Conservation (phyloP, 2,329 filamentous ascomycete genomes). For the Hymenoscyphus fraxineus region DNA sequence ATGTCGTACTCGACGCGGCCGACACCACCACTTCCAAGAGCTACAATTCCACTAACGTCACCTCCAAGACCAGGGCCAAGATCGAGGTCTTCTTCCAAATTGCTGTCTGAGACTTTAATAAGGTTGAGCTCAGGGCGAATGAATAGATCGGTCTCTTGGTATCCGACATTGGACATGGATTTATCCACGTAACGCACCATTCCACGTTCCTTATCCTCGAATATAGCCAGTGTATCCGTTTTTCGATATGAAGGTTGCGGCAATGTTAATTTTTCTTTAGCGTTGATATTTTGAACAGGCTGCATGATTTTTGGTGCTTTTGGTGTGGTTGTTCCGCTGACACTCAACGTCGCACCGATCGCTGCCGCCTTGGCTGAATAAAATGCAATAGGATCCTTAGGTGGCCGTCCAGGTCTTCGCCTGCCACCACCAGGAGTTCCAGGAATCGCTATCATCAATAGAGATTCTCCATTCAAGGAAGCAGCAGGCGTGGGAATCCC, state of each 20-base stretch:
- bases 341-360: slow-evolving; percentile 20
- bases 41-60: slow-evolving; percentile 55
- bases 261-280: slow-evolving; percentile 74
- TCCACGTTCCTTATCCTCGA: slow-evolving; percentile 80
- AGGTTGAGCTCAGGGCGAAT: slow-evolving; percentile 71
- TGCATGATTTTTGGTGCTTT: slow-evolving; percentile 65
- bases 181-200: slow-evolving; percentile 92
- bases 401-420: slow-evolving; percentile 60
- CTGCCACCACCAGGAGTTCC: slow-evolving; percentile 42
- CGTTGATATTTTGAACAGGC: slow-evolving; percentile 62
- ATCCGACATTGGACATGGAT: slow-evolving; percentile 92
- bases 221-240: slow-evolving; percentile 74
- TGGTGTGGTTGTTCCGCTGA: slow-evolving; percentile 33
- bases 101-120: slow-evolving; percentile 58
- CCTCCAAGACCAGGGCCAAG: slow-evolving; percentile 43
- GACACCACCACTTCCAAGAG: slow-evolving; percentile 50
- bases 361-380: slow-evolving; percentile 48
- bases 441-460: slow-evolving; percentile 34
- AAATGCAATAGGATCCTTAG: slow-evolving; percentile 57
- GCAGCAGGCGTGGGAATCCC: slow-evolving; percentile 23
- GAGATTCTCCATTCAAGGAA: slow-evolving; percentile 25
- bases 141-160: slow-evolving; percentile 91
- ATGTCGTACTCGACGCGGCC: slow-evolving; percentile 97
- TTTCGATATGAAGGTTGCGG: slow-evolving; percentile 72
- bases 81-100: slow-evolving; percentile 57